phyloP scores from a whole-genome alignment of 441 rosid species.

The Bruguiera hainesii region DNA sequence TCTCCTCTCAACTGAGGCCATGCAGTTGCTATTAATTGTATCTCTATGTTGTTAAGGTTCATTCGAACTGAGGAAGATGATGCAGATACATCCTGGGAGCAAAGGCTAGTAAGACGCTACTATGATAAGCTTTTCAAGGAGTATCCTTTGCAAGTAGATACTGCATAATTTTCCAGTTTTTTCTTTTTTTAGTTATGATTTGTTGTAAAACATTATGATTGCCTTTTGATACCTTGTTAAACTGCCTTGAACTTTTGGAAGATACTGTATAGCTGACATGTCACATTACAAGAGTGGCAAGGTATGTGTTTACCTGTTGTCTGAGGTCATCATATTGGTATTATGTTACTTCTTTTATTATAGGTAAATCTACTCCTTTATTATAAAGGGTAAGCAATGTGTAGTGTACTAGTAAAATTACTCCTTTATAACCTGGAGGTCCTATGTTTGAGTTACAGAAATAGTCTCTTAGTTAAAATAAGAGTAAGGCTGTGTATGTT shows the following conservation, averaged over 20 bases:
- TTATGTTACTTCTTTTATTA: no score
- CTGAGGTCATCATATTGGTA: not conserved
- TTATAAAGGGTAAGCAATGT: no score
- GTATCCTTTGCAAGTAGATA: constrained; percentile 56
- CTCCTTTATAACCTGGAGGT: no score
- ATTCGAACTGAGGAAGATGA: constrained; percentile 97
- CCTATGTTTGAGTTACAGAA: no score
- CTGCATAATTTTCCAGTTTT: not conserved
- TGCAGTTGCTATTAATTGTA: not conserved
- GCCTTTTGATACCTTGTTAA: constrained; percentile 7
- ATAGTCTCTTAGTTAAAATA: no score
- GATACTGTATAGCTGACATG: constrained; percentile 99
- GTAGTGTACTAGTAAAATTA: no score
- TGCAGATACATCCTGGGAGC: constrained; percentile 82
- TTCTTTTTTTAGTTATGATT: not conserved
- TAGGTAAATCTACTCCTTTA: no score
- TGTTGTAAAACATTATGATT: not conserved
- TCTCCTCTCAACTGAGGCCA: not conserved
- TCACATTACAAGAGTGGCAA: constrained; percentile 83
- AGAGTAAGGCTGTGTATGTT: no score
- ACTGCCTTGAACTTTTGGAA: constrained; percentile 48
- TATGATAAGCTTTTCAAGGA: constrained; percentile 94
- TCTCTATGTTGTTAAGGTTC: constrained; percentile 45
- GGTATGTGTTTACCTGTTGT: constrained; percentile 36
- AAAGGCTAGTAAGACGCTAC: constrained; percentile 87